Percentiles rank a stretch among this genome's conserved stretches.
phyloP scores from a whole-genome alignment of 495 filamentous ascomycete genomes.

The Xylaria curta region DNA sequence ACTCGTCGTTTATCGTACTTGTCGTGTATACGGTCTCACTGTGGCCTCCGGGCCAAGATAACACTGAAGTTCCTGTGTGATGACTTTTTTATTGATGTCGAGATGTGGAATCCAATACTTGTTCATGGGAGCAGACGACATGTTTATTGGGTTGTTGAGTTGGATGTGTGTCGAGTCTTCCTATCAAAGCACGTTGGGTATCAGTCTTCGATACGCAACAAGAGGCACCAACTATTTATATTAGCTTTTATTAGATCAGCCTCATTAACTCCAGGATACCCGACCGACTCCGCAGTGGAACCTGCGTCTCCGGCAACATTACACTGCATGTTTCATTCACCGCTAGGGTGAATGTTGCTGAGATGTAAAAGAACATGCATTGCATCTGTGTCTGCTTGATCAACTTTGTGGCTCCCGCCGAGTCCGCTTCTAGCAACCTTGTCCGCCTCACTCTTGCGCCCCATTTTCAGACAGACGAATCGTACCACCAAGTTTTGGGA shows the following conservation, averaged over 20 bases:
- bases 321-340: conserved; percentile 24
- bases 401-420: conserved; percentile 35
- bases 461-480: conserved; percentile 41
- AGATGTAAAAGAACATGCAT: conserved; percentile 35
- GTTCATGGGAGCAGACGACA: conserved; percentile 56
- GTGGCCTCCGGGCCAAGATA: conserved; percentile 62
- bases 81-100: conserved; percentile 64
- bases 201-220: conserved; percentile 10
- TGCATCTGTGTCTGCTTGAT: conserved; percentile 32
- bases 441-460: conserved; percentile 46
- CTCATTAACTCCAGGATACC: conserved; percentile 13
- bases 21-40: conserved; percentile 59
- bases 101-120: conserved; percentile 63
- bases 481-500: conserved; percentile 14
- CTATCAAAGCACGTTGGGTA: conserved; percentile 11
- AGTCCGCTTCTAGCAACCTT: conserved; percentile 38
- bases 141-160: conserved; percentile 33
- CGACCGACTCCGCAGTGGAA: conserved; percentile 22
- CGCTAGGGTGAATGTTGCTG: conserved; percentile 23
- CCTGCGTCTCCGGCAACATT: conserved; percentile 11
- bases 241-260: conserved; percentile 16
- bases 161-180: conserved; percentile 23
- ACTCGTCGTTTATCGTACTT: conserved; percentile 44
- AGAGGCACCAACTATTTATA: conserved; percentile 25
- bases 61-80: conserved; percentile 62